Conservation (phyloP, 2,329 filamentous ascomycete species). For the Calonectria hawksworthii region DNA sequence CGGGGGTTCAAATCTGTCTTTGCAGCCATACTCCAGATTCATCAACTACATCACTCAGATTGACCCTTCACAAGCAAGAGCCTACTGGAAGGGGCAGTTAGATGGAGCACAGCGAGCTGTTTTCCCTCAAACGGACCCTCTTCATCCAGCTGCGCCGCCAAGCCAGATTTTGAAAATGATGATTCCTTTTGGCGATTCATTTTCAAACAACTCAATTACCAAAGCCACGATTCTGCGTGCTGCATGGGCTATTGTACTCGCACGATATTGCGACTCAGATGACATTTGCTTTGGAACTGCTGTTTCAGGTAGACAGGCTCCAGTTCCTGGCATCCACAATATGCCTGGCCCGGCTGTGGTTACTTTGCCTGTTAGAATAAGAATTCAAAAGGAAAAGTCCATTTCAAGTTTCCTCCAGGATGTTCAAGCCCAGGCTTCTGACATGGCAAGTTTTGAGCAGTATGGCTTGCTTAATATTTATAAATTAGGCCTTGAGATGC, state of each 20-base stretch:
- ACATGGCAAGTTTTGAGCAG: conserved; percentile 30
- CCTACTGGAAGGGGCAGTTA: background rate
- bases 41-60: conserved; percentile 11
- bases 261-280: conserved; percentile 57
- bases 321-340: conserved; percentile 36
- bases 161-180: background rate
- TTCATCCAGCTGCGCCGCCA: background rate
- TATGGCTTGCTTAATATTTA: conserved; percentile 36
- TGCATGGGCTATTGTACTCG: conserved; percentile 66
- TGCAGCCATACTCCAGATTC: background rate
- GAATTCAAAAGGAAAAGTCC: conserved; percentile 43
- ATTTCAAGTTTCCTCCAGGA: conserved; percentile 58
- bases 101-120: background rate
- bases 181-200: background rate
- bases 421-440: conserved; percentile 26
- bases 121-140: background rate
- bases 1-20: background rate
- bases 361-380: conserved; percentile 40
- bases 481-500: conserved; percentile 3
- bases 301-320: conserved; percentile 54
- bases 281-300: conserved; percentile 60
- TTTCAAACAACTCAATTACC: conserved; percentile 8
- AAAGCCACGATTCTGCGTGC: conserved; percentile 45
- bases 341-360: conserved; percentile 50
- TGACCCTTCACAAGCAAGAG: background rate